phyloP scores from a whole-genome alignment of 371 early-diverging fungal genomes.

The Actinomucor elegans region DNA sequence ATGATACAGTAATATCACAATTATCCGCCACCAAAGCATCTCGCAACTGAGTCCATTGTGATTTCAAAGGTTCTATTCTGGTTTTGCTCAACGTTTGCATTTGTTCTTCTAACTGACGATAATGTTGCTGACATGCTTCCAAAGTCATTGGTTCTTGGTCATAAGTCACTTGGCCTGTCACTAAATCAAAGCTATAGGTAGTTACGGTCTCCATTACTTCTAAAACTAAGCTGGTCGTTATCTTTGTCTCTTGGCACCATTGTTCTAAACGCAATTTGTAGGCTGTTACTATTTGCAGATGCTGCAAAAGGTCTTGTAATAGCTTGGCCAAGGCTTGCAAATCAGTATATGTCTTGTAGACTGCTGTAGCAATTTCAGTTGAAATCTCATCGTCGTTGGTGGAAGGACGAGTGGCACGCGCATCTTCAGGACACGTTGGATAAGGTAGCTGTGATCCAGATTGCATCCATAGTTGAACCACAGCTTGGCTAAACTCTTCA shows the following conservation, averaged over 20 bases:
- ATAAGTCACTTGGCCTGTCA: no score
- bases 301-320: conserved; percentile 13
- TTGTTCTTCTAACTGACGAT: no score
- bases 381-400: conserved; percentile 32
- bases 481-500: conserved; percentile 10
- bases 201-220: background rate
- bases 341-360: conserved; percentile 22
- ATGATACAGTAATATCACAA: background rate
- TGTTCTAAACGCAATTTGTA: conserved; percentile 3
- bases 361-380: conserved; percentile 20
- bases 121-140: no score
- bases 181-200: conserved; percentile 4
- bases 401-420: conserved; percentile 28
- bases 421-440: conserved; percentile 32
- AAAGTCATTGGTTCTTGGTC: no score
- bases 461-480: conserved; percentile 20
- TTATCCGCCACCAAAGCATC: background rate
- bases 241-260: conserved; percentile 5
- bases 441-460: conserved; percentile 27
- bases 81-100: no score
- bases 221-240: background rate
- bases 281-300: background rate
- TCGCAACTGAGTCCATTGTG: background rate
- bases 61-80: background rate
- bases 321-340: conserved; percentile 20